These are phyloP conservation scores for Fusarium duplospermum DNA, from an alignment of 2,329 filamentous ascomycete genomes.

Conservation along the genomic window DNA sequence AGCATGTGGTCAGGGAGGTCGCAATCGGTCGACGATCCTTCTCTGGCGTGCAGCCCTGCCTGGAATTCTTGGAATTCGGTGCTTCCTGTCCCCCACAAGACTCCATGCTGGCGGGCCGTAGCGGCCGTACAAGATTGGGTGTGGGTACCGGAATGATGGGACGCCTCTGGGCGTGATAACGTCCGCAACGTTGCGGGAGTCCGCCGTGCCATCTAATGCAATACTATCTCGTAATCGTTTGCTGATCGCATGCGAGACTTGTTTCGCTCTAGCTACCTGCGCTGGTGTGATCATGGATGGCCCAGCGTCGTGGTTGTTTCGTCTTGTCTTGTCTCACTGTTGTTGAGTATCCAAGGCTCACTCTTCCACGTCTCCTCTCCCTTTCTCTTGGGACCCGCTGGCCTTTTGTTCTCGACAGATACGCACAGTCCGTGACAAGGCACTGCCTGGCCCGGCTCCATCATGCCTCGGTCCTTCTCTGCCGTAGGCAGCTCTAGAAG, in stretches of 20 bases:
- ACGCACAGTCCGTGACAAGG: neutral
- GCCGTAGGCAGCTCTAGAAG: conserved; percentile 2
- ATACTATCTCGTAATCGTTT: conserved; percentile 33
- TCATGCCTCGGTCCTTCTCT: neutral
- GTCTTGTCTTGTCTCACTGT: neutral
- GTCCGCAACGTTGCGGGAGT: conserved; percentile 20
- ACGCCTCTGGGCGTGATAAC: conserved; percentile 28
- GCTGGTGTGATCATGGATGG: neutral
- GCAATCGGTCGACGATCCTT: conserved; percentile 27
- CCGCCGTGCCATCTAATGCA: conserved; percentile 16
- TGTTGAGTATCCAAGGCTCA: neutral
- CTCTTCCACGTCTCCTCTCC: neutral
- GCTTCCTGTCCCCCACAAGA: conserved; percentile 36
- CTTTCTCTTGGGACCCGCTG: neutral
- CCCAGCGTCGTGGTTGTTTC: neutral
- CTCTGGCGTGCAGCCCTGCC: conserved; percentile 30
- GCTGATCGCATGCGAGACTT: conserved; percentile 32
- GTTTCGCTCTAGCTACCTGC: conserved; percentile 2
- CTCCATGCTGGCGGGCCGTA: conserved; percentile 43
- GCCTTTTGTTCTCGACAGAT: conserved; percentile 2
- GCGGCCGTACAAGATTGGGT: conserved; percentile 37
- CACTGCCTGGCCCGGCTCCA: neutral
- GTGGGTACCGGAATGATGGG: conserved; percentile 31
- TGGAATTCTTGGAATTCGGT: conserved; percentile 28
- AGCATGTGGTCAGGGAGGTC: conserved; percentile 20